Evolutionary conservation across 2,329 filamentous ascomycete species (phyloP).

Genomic region (Aspergillus sp.): DNA sequence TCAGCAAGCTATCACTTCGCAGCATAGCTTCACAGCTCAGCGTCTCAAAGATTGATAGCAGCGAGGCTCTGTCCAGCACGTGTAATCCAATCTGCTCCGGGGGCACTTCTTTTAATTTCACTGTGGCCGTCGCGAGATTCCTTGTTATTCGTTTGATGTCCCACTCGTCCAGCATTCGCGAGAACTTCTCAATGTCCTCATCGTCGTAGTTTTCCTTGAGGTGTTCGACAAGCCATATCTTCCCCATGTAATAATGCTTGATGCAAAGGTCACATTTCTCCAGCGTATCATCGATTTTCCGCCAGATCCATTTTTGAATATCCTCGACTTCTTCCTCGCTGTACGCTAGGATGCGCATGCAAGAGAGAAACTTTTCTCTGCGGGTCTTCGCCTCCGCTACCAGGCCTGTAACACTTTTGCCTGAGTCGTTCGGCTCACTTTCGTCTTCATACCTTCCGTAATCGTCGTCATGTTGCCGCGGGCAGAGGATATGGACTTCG

Average conservation of each 20-base stretch:
- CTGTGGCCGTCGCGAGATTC: slow-evolving; percentile 62
- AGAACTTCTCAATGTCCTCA: slow-evolving; percentile 55
- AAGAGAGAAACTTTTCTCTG: slow-evolving; percentile 67
- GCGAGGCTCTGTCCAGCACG: slow-evolving; percentile 61
- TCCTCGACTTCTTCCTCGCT: slow-evolving; percentile 63
- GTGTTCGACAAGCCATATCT: slow-evolving; percentile 65
- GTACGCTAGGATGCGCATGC: slow-evolving; percentile 71
- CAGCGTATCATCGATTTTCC: slow-evolving; percentile 62
- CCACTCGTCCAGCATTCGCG: slow-evolving; percentile 61
- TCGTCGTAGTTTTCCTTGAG: slow-evolving; percentile 62
- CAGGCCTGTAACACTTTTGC: slow-evolving; percentile 41
- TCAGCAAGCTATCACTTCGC: slow-evolving; percentile 56
- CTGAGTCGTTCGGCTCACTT: slow-evolving; percentile 54
- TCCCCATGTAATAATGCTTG: slow-evolving; percentile 73
- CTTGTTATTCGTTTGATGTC: slow-evolving; percentile 66
- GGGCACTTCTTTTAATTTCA: slow-evolving; percentile 57
- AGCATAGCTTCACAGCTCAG: slow-evolving; percentile 84
- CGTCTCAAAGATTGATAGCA: slow-evolving; percentile 85
- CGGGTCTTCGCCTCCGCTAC: slow-evolving; percentile 62
- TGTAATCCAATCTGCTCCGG: slow-evolving; percentile 56
- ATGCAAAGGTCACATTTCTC: slow-evolving; percentile 72
- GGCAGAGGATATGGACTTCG: slow-evolving; percentile 69
- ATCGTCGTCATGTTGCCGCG: slow-evolving; percentile 67
- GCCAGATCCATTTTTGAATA: slow-evolving; percentile 64
- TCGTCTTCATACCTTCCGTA: slow-evolving; percentile 65